Base-by-base conservation (phyloP, 768 basidiomycete genomes). In the Rickenella mellea region DNA sequence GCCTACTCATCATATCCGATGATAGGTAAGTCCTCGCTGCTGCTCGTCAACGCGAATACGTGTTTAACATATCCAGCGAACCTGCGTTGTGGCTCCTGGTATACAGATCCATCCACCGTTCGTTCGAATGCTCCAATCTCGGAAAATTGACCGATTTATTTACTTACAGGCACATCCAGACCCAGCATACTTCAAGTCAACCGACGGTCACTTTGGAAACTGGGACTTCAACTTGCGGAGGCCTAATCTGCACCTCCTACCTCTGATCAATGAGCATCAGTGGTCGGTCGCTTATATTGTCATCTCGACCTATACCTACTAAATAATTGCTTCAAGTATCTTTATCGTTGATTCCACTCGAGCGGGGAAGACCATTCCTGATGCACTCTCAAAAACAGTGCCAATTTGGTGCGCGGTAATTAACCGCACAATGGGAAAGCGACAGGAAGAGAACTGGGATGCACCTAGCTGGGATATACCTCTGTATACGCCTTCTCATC, bases 361-460 rank as follows among this genome's bases (percentile, higher is more conserved):
- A 19, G 70, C 88, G 19, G 94, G 94, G 7, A 97, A 98, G 64
- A 78, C 90, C 11, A 81, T 94, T 37, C 94, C 94, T 1, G 94
- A 98, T 49, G 90, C 93, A 0, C 69, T 97, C 2, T 86, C 86
- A 2, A 98, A 94, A 55, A 94, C 92, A 0, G 71, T 97, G 1
- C 93, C 93, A 0, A 84, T 93, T 39, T 98, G 94, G 94, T 94
- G 93, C 56, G 69, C 86, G 7, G 86, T 91, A 4, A 67, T 94
- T 47, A 97, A 94, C 54, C 69, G 77, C 39, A 81, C 76, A 22
- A 58, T 76, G 26, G 48, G 56, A 8, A 55, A 62, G 36, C 64
- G 60, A 14, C 45, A 51, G 42, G 15, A 48, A 25, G 7, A 20
- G 39, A n/a, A 14, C 45, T 6, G 36, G 32, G 43, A 49, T 5